Evolutionary conservation across 1,284 basidiomycete species (phyloP), one percentile per base, ranked within the genome.

Genomic region (Ganoderma sinense): DNA sequence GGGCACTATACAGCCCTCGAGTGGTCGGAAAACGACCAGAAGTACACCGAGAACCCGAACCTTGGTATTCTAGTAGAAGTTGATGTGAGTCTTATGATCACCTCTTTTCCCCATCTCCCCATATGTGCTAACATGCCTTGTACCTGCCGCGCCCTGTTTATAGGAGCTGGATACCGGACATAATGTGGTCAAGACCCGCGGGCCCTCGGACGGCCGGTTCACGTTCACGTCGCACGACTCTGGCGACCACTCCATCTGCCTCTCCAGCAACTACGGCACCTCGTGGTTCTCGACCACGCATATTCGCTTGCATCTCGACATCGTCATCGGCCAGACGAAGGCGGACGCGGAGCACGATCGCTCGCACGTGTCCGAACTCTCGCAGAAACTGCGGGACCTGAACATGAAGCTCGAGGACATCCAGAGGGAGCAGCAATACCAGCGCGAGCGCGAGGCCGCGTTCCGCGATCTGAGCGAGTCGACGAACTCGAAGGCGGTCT

Each of bases 201-300:
- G 97, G 0, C 94, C 96, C 7, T 86, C 91, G 8, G 94, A 98
- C 67, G 94, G 97, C 62, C 91, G 91, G 73, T 99, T 99, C 83
- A 99, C 97, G 0, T 99, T 99, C 80, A 98, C 97, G 23, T 97
- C 96, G 2, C 96, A 98, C 82, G 96, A 97, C 73, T 89, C 97
- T 67, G 97, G 97, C 66, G 97, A 98, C 84, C 98, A 99, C 83
- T 91, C 94, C 67, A 98, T 99, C 80, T 99, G 98, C 80, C 88
- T 99, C 65, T 92, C 92, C 16, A 94, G 95, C 39, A 96, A 97
- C 79, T 93, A 95, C 79, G 87, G 76, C 61, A 86, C 87, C n/a
- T 97, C 94, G 92, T 94, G 95, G 82, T 78, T 78, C 65, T 87
- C 89, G 64, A 90, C 87, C 69, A 93, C 95, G 1, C 96, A 98